Conservation (phyloP, 345 rosid genomes). For the Bruguiera parviflora region DNA sequence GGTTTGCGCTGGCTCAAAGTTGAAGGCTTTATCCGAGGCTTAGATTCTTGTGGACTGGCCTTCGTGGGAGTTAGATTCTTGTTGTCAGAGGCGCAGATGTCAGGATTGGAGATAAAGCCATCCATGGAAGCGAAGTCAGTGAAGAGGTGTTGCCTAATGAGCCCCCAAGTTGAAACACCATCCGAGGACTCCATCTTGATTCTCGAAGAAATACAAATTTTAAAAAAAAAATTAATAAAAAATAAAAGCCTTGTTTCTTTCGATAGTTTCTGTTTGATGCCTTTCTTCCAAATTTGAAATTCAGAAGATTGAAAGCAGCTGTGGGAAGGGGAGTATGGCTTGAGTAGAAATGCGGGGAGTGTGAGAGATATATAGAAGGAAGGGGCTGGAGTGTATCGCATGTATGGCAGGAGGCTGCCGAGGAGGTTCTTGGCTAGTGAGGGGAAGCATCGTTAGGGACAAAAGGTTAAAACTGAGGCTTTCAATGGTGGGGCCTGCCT, state of each 20-base stretch:
- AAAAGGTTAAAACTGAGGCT: too few species aligned
- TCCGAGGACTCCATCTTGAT: constrained; percentile 21
- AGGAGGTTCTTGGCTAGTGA: constrained; percentile 28
- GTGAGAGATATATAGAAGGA: constrained; percentile 28
- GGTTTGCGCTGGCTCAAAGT: constrained; percentile 68
- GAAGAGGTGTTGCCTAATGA: constrained; percentile 61
- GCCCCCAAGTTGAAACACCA: constrained; percentile 51
- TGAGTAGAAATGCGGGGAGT: constrained; percentile 35
- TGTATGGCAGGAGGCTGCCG: neutral
- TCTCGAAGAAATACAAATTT: neutral
- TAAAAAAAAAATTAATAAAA: too few species aligned
- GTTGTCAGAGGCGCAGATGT: constrained; percentile 6
- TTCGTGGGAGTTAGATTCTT: neutral
- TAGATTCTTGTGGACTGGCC: neutral
- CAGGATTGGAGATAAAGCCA: constrained; percentile 27
- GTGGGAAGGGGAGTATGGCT: neutral
- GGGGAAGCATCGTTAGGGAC: constrained; percentile 29
- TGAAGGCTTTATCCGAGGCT: constrained; percentile 21
- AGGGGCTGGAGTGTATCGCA: too few species aligned
- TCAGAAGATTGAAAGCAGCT: too few species aligned
- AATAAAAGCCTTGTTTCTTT: too few species aligned
- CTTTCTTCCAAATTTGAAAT: too few species aligned
- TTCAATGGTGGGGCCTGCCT: too few species aligned
- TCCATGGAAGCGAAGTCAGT: constrained; percentile 47
- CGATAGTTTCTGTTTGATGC: too few species aligned